Evolutionary conservation across 2,329 filamentous ascomycete species (phyloP).

Genomic region (Talaromyces sp.): DNA sequence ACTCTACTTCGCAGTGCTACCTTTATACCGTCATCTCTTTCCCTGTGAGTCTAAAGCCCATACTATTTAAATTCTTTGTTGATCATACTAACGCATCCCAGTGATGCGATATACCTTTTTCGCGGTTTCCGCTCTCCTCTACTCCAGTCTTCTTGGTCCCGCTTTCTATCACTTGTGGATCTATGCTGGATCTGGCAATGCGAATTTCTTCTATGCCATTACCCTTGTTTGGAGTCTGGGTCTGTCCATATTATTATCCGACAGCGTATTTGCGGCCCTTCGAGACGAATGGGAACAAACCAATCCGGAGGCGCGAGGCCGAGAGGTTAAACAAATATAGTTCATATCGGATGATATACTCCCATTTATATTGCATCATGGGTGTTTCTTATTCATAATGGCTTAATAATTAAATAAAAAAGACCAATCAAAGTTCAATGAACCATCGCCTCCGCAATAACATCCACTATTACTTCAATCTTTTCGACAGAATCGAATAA

Average conservation of each 20-base stretch:
- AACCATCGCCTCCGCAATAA: background rate
- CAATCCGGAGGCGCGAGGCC: slow-evolving; percentile 84
- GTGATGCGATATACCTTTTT: slow-evolving; percentile 95
- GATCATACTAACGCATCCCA: slow-evolving; percentile 39
- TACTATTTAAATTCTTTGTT: background rate
- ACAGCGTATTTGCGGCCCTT: slow-evolving; percentile 83
- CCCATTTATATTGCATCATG: slow-evolving; percentile 8
- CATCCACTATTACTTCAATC: slow-evolving; percentile 23
- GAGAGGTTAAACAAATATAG: slow-evolving; percentile 83
- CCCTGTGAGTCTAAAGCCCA: slow-evolving; percentile 58
- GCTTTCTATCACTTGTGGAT: slow-evolving; percentile 98
- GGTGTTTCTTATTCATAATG: background rate
- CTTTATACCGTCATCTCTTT: slow-evolving; percentile 88
- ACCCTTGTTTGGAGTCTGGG: slow-evolving; percentile 97
- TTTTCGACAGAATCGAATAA: slow-evolving; percentile 58
- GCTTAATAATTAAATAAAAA: slow-evolving; percentile 3
- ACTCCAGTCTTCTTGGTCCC: slow-evolving; percentile 84
- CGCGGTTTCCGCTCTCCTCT: slow-evolving; percentile 78
- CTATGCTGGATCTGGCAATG: slow-evolving; percentile 95
- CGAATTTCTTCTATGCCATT: slow-evolving; percentile 99
- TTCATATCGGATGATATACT: slow-evolving; percentile 15
- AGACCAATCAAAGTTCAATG: background rate
- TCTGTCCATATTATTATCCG: slow-evolving; percentile 81
- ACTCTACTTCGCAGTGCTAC: slow-evolving; percentile 79
- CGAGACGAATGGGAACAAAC: slow-evolving; percentile 94